Evolutionary conservation across 345 rosid genomes (phyloP).

Genomic region (Adansonia digitata): DNA sequence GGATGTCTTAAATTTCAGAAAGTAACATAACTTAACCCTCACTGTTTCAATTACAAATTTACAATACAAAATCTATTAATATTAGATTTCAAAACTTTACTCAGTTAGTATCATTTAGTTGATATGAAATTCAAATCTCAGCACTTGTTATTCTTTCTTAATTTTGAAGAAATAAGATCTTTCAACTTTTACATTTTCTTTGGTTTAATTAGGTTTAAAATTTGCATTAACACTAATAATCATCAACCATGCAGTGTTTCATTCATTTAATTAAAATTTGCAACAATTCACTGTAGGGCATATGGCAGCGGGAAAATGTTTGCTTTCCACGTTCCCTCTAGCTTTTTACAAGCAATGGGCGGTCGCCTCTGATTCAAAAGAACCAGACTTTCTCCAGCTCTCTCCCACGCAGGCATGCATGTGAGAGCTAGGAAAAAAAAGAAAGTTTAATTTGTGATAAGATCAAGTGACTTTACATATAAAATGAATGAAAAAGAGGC

Average conservation of each 20-base stretch:
- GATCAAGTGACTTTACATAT: neutral
- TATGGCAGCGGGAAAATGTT: neutral
- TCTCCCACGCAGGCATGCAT: neutral
- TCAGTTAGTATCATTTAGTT: no score
- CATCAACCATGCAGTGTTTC: neutral
- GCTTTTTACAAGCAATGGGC: conserved; percentile 1
- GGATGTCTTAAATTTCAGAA: neutral
- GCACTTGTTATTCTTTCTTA: no score
- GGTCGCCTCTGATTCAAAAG: neutral
- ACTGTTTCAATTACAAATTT: neutral
- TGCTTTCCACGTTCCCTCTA: neutral
- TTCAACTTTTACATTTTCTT: neutral
- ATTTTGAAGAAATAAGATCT: neutral
- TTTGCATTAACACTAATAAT: neutral
- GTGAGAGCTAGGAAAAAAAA: neutral
- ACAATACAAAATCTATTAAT: neutral
- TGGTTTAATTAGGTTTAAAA: neutral
- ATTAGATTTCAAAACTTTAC: no score
- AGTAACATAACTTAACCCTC: neutral
- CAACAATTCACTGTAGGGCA: neutral
- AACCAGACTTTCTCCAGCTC: neutral
- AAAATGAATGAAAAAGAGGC: neutral
- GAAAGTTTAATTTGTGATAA: neutral
- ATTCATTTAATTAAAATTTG: neutral
- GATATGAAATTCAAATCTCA: no score